Evolutionary conservation across 169 alveolate species (phyloP), one percentile per base, ranked within the genome.

Genomic region (Plasmodium relictum): DNA sequence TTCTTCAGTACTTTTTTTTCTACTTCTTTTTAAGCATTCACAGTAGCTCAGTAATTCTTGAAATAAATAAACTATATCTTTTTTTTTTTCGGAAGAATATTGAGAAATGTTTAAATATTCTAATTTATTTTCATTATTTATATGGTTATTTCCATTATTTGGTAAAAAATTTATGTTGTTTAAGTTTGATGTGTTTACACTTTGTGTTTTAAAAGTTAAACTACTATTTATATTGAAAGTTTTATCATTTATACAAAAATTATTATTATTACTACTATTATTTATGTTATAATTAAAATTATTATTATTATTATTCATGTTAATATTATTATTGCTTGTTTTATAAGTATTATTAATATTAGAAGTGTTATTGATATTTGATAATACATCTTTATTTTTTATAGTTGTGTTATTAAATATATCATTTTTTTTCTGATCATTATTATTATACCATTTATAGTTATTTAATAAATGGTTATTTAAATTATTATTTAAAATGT

Each of bases 1-100:
- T 58, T 80, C 90, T 44, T 80, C 78, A 7, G 63, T 68, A 52
- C 83, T 80, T 45, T 80, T 80, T 66, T 80, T 80, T 20, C 90
- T 39, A 5, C 56, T 80, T 16, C 90, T 80, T 80, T 80, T 80
- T 80, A 80, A 54, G 41, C 90, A 80, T 26, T 80, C 90, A 44
- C 90, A 80, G 24, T 80, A 80, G 31, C 90, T 80, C 37, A 80
- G 26, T 14, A 80, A 50, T 45, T 80, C 90, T 80, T 80, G 90
- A 65, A 80, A 37, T 56, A 80, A 16, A 66, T 80, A 66, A 42
- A 80, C 78, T n/a, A 80, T 80, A 18, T 80, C 90, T 65, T 66
- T 54, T 54, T 80, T 68, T 37, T 80, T 80, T 68, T 80, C 80
- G 48, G 44, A 6, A 24, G 45, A 26, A 54, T 63, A 68, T 31